Evolutionary conservation across 768 basidiomycete genomes (phyloP).

Genomic region (Daedalea quercina): DNA sequence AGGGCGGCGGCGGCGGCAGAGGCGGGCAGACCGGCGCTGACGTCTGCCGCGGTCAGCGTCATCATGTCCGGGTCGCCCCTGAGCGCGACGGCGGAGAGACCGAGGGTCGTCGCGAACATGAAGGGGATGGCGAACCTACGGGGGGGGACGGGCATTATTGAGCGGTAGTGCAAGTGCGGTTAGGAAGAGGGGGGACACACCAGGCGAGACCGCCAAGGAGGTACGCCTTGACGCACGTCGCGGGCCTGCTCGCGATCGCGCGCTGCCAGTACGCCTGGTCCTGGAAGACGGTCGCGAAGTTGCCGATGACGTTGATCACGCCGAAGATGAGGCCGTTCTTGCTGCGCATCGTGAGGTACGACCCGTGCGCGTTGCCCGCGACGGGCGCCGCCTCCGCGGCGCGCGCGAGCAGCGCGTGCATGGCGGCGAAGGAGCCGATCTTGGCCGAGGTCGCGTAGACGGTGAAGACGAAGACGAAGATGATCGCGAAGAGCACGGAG

Average conservation of each 20-base stretch:
- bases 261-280: constrained; percentile 78
- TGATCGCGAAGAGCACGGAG: constrained; percentile 78
- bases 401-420: constrained; percentile 73
- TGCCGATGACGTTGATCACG: constrained; percentile 83
- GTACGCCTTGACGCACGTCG: constrained; percentile 86
- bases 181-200: constrained; percentile 29
- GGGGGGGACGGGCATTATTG: background rate
- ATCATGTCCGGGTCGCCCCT: constrained; percentile 51
- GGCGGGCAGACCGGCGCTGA: constrained; percentile 85
- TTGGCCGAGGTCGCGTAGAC: constrained; percentile 75
- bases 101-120: constrained; percentile 80
- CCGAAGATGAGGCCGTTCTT: constrained; percentile 57
- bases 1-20: constrained; percentile 79
- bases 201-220: constrained; percentile 85
- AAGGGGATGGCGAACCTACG: constrained; percentile 80
- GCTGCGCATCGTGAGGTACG: constrained; percentile 57
- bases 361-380: constrained; percentile 76
- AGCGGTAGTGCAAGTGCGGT: background rate
- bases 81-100: constrained; percentile 82
- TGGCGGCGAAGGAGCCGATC: constrained; percentile 71
- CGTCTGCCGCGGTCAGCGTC: constrained; percentile 48
- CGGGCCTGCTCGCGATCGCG: constrained; percentile 82
- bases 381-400: constrained; percentile 56
- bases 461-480: constrained; percentile 69
- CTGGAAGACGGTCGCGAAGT: constrained; percentile 63